phyloP scores from a whole-genome alignment of 176 grass and related monocot genomes.

The Elymus sibiricus region DNA sequence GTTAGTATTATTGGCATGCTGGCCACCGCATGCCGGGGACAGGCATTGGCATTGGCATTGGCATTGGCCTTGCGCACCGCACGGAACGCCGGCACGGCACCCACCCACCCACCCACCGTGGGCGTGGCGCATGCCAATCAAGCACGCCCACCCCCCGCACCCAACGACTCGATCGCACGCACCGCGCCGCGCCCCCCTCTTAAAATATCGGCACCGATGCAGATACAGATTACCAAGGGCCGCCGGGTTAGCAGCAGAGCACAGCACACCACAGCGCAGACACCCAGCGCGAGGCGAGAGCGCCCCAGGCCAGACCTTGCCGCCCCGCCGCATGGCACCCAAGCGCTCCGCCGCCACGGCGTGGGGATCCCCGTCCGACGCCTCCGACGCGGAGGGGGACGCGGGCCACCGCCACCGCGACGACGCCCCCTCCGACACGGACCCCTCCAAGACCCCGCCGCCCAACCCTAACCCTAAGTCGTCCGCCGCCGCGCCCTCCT shows the following conservation, averaged over 20 bases:
- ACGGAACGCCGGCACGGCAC: background rate
- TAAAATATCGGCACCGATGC: conserved; percentile 21
- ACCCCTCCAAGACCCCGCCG: conserved; percentile 44
- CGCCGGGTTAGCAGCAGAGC: conserved; percentile 2
- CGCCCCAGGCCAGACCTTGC: background rate
- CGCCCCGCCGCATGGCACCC: conserved; percentile 41
- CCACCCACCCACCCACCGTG: background rate
- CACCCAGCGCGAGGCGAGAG: background rate
- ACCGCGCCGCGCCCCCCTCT: background rate
- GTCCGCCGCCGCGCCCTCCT: background rate
- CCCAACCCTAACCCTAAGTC: conserved; percentile 36
- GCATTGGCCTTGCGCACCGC: background rate
- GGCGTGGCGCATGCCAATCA: background rate
- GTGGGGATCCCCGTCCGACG: conserved; percentile 32
- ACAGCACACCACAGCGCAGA: background rate
- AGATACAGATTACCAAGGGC: background rate
- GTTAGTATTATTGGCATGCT: background rate
- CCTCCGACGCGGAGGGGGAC: conserved; percentile 39
- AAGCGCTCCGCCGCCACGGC: conserved; percentile 42
- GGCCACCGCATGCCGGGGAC: background rate
- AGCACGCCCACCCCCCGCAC: background rate
- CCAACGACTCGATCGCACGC: background rate
- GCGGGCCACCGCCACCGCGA: background rate
- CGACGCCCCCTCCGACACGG: conserved; percentile 24
- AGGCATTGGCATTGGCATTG: background rate